These are phyloP conservation scores for Fragaria nilgerrensis DNA, from an alignment of 306 rosid genomes.

Conservation along the genomic window DNA sequence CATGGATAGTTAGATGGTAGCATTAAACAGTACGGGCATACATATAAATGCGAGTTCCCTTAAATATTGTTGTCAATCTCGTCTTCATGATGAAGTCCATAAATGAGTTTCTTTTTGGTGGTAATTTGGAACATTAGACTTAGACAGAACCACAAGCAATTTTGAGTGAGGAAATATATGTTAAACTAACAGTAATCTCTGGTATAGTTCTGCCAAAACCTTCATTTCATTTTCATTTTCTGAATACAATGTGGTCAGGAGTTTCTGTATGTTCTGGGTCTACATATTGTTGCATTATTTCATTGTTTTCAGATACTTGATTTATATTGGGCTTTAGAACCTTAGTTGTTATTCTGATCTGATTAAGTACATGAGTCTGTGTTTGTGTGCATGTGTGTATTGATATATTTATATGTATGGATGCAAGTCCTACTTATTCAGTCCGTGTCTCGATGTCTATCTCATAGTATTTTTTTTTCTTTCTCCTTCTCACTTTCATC, in stretches of 20 bases:
- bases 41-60: neutral
- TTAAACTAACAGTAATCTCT: neutral
- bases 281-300: neutral
- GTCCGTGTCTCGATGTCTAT: neutral
- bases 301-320: neutral
- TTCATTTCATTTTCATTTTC: neutral
- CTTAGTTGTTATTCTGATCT: neutral
- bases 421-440: neutral
- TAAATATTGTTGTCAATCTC: neutral
- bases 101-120: neutral
- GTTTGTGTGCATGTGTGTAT: neutral
- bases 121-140: neutral
- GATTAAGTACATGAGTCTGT: neutral
- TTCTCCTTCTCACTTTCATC: neutral
- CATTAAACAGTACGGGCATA: neutral
- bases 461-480: neutral
- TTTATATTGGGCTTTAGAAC: neutral
- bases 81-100: neutral
- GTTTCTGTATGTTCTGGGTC: neutral
- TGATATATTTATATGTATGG: neutral
- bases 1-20: neutral
- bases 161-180: neutral
- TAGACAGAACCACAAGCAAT: neutral
- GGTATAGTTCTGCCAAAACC: neutral
- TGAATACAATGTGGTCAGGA: neutral